Percentiles rank a stretch among this genome's conserved stretches.
Evolutionary conservation across 1,139 yeast genomes (phyloP).

Genomic region (Lodderomyces jiufengensis): DNA sequence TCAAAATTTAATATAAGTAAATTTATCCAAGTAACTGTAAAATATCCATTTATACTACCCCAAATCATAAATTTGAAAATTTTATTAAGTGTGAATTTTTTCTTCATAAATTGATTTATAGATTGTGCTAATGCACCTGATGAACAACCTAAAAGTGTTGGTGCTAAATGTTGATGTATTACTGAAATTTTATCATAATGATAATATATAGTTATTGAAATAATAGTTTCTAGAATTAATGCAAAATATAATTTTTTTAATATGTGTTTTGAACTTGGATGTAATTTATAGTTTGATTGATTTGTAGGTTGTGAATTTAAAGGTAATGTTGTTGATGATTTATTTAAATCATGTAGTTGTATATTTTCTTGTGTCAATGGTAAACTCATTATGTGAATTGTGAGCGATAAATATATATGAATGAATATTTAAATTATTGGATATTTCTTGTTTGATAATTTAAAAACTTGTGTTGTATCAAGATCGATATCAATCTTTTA

Average conservation of each 20-base stretch:
- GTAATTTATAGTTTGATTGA: constrained; percentile 13
- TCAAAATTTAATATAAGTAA: constrained; percentile 37
- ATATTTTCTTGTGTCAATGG: constrained; percentile 13
- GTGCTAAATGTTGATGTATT: constrained; percentile 32
- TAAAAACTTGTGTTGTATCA: too few species aligned
- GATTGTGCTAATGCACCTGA: constrained; percentile 61
- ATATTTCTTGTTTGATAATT: too few species aligned
- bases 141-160: constrained; percentile 42
- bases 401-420: too few species aligned
- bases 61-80: constrained; percentile 52
- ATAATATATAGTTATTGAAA: constrained; percentile 25
- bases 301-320: neutral
- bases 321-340: constrained; percentile 8
- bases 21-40: constrained; percentile 58
- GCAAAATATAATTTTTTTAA: constrained; percentile 14
- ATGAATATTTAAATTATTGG: too few species aligned
- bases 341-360: constrained; percentile 12
- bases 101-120: constrained; percentile 45
- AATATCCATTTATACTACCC: constrained; percentile 60
- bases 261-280: constrained; percentile 20
- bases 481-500: too few species aligned
- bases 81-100: constrained; percentile 36
- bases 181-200: constrained; percentile 23
- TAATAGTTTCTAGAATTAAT: constrained; percentile 23
- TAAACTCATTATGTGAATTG: constrained; percentile 13